Evolutionary conservation across 1,284 basidiomycete genomes (phyloP).

Genomic region (Heterobasidion occidentale): DNA sequence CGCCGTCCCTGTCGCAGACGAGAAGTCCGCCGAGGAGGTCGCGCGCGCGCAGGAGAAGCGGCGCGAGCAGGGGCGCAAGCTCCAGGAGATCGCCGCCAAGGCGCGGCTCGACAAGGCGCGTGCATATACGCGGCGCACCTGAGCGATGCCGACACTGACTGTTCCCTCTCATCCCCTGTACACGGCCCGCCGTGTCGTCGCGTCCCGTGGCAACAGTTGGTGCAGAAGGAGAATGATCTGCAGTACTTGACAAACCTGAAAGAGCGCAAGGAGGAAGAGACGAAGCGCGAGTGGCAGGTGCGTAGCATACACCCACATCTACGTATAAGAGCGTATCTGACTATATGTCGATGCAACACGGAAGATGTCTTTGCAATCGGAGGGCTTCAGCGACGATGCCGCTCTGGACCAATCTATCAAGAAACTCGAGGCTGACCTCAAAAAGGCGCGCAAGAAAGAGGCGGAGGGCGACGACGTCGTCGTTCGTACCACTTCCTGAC

Average conservation of each 20-base stretch:
- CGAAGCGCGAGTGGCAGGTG: conserved; percentile 72
- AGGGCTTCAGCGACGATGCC: conserved; percentile 59
- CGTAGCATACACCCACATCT: conserved; percentile 11
- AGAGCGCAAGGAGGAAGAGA: conserved; percentile 59
- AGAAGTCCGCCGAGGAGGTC: conserved; percentile 91
- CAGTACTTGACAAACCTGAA: conserved; percentile 63
- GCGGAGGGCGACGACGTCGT: conserved; percentile 48
- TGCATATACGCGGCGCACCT: neutral
- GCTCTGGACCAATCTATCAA: conserved; percentile 27
- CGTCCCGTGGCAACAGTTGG: conserved; percentile 33
- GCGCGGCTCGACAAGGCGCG: conserved; percentile 81
- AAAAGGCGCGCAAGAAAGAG: conserved; percentile 43
- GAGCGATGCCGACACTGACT: too few relatives aligned
- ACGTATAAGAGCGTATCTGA: neutral
- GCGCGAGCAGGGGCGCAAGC: conserved; percentile 77
- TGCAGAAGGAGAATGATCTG: conserved; percentile 80
- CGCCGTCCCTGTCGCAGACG: conserved; percentile 58
- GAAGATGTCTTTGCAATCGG: conserved; percentile 51
- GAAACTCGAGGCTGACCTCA: conserved; percentile 29
- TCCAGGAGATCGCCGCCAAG: conserved; percentile 92
- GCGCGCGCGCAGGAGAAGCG: conserved; percentile 71
- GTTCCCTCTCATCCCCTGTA: too few relatives aligned
- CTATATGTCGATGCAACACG: neutral
- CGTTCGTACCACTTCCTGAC: conserved; percentile 7
- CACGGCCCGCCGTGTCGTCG: too few relatives aligned